Evolutionary conservation across 306 rosid species (phyloP), one percentile per base, ranked within the genome.

Genomic region (Senna tora): DNA sequence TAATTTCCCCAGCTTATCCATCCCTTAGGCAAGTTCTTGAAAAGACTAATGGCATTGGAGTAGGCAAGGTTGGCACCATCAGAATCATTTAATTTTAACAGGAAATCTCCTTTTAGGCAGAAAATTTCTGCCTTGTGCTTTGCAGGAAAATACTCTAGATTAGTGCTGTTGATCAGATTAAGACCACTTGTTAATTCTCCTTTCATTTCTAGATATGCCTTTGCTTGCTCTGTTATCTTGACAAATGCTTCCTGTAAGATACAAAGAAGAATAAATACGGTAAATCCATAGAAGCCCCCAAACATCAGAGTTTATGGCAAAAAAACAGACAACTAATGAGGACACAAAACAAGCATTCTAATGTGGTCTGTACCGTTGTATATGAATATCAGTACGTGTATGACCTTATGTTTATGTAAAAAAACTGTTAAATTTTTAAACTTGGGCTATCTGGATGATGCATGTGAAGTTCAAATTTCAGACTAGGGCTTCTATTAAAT

Each of bases 1-100:
- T 95, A 95, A 81, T 85, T 85, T 82, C 99, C 99, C 99, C 99
- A 95, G 85, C 99, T 89, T 85, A 91, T 95, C 99, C 99, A 95
- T 72, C 99, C 99, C 84, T 92, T 95, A 9, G 99, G 97, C 85
- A 92, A 81, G 80, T 81, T 91, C 80, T 92, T 91, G 85, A 89
- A 91, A 74, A 92, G 88, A 80, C 65, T 89, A 77, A 95, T 90
- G 63, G 96, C 96, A 75, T 68, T 85, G 21, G 99, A 95, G 84
- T 89, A 95, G n/a, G 89, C 70, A 76, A 69, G 75, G 84, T 95
- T 95, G 46, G 97, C 97, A 78, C 59, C 38, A 59, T 89, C 99
- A 22, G 96, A 84, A 55, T 95, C 97, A 77, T 82, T 85, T 84
- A 91, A 66, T 78, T 92, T 95, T 52, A 95, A 72, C 74, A 86